Evolutionary conservation across 2,329 filamentous ascomycete species (phyloP).

Genomic region (Exophiala dermatitidis): DNA sequence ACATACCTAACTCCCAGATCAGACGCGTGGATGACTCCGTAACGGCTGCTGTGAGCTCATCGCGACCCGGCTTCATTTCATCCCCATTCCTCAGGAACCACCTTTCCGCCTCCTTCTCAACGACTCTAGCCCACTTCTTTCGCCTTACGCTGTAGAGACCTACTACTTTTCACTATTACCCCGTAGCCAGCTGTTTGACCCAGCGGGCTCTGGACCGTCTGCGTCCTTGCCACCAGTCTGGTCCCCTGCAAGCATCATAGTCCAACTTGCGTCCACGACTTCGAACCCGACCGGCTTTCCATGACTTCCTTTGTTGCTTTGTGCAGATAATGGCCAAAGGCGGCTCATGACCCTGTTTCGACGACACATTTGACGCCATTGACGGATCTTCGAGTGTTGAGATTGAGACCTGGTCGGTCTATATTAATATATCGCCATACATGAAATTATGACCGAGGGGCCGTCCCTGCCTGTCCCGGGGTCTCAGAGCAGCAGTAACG

Average conservation of each 20-base stretch:
- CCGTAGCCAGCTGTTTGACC: not conserved
- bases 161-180: not conserved
- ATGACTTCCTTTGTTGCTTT: not conserved
- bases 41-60: not conserved
- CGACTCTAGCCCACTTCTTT: not conserved
- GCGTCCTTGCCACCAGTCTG: not conserved
- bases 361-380: too few relatives aligned
- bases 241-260: not conserved
- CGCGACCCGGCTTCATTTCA: not conserved
- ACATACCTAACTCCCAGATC: not conserved
- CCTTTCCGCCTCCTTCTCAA: not conserved
- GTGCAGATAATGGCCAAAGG: not conserved
- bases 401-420: too few relatives aligned
- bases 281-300: not conserved
- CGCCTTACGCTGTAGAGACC: not conserved
- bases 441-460: conserved; percentile 10
- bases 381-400: too few relatives aligned
- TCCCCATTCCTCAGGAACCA: not conserved
- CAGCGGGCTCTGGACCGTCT: not conserved
- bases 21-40: not conserved
- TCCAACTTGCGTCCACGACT: not conserved
- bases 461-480: not conserved
- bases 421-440: too few relatives aligned
- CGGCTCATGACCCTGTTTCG: not conserved
- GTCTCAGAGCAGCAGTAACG: conserved; percentile 9